Evolutionary conservation across 2,329 filamentous ascomycete genomes (phyloP).

Genomic region (Cytospora piceae): DNA sequence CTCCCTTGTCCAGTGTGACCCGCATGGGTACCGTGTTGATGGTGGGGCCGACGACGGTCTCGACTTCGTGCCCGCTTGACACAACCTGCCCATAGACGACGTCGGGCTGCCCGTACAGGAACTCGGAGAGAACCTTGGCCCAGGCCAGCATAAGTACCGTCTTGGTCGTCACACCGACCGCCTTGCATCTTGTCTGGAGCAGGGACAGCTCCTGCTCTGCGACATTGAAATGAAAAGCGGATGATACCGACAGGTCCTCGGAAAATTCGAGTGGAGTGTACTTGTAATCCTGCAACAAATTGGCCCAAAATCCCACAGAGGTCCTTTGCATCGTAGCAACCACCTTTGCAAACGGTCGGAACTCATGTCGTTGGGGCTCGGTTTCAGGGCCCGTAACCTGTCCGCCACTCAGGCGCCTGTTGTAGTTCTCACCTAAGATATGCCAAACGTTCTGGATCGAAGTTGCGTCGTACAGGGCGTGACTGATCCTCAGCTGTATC

Average conservation of each 20-base stretch:
- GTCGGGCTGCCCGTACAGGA: slow-evolving; percentile 32
- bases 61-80: slow-evolving; percentile 28
- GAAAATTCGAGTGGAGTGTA: slow-evolving; percentile 12
- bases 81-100: slow-evolving; percentile 32
- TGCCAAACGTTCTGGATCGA: slow-evolving; percentile 33
- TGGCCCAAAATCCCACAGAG: slow-evolving; percentile 14
- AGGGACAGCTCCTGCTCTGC: slow-evolving; percentile 12
- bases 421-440: slow-evolving; percentile 31
- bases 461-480: slow-evolving; percentile 34
- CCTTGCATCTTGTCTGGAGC: slow-evolving; percentile 30
- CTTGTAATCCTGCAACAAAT: slow-evolving; percentile 13
- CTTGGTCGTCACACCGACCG: slow-evolving; percentile 30
- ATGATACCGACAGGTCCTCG: slow-evolving; percentile 20
- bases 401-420: slow-evolving; percentile 6
- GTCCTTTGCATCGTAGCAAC: slow-evolving; percentile 13
- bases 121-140: slow-evolving; percentile 34
- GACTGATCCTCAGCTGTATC: slow-evolving; percentile 33
- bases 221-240: slow-evolving; percentile 27
- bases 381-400: not conserved
- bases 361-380: slow-evolving; percentile 8
- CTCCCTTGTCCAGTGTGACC: slow-evolving; percentile 15
- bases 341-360: slow-evolving; percentile 17
- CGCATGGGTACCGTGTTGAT: slow-evolving; percentile 35
- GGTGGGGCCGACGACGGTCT: slow-evolving; percentile 31
- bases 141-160: slow-evolving; percentile 34